Base-by-base conservation (phyloP, 768 basidiomycete species). In the Psilocybe cyanescens region DNA sequence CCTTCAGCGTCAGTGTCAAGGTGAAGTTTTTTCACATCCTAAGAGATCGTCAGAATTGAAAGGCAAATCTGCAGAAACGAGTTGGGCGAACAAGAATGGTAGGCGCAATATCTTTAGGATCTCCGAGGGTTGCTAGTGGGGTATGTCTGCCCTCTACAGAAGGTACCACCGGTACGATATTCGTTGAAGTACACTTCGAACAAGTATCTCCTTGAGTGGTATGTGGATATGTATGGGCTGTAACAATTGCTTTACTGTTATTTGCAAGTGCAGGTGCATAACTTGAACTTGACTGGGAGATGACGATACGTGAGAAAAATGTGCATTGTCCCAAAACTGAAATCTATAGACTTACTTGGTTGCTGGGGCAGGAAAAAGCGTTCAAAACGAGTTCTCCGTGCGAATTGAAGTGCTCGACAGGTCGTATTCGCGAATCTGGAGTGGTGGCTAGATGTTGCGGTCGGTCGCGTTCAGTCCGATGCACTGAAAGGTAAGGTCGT, bases 361-460 rank as follows among this genome's bases (percentile, higher is more conserved):
- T 44, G 41, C 41, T 44, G 4, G 14, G 5, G n/a, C 7, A 14
- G 41, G 41, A n/a, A 44, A 16, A 12, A 33, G 55, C 30, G 14
- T 55, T 52, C 52, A 58, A 31, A 46, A 65, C 55, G 28, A 56
- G 24, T 63, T 67, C 67, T 47, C 67, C 67, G 12, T 56, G 64
- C 17, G 64, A 59, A 58, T 65, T 65, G 46, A 67, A 67, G 57
- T 63, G 62, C n/a, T 33, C 17, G 11, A 58, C n/a, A 37, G 49
- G 47, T 17, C 48, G 55, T 39, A 4, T 6, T 39, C 28, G 54
- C 4, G 47, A 17, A 16, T 4, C 17, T 16, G 14, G n/a, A 56
- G 24, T 24, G 24, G 24, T 24, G 24, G 24, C 24, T 24, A 24
- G 24, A 24, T 24, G 2, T 2, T 24, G 24, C n/a, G 12, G 31